phyloP scores from a whole-genome alignment of 768 basidiomycete species.

The Tylopilus cervinicoccineus region DNA sequence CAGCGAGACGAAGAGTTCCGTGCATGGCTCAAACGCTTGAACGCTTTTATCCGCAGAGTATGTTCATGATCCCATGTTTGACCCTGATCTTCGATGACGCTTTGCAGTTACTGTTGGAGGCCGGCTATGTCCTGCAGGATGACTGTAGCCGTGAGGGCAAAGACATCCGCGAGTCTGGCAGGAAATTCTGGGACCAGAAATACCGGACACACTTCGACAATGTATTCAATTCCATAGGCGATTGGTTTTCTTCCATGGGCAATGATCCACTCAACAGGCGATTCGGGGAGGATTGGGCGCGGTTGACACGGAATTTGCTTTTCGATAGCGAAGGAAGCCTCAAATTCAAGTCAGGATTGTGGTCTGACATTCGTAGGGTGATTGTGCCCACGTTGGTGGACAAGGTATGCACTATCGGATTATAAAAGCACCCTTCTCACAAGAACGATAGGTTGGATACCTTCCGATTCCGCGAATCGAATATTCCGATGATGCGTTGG shows the following conservation, averaged over 20 bases:
- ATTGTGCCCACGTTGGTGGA: constrained; percentile 78
- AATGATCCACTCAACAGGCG: constrained; percentile 80
- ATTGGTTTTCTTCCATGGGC: constrained; percentile 83
- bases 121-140: constrained; percentile 83
- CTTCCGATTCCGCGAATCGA: constrained; percentile 92
- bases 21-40: constrained; percentile 64
- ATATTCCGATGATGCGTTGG: constrained; percentile 83
- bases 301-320: constrained; percentile 79
- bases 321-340: constrained; percentile 74
- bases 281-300: constrained; percentile 80
- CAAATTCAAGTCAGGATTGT: constrained; percentile 83
- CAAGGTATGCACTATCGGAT: constrained; percentile 44
- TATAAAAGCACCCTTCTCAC: background rate
- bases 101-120: constrained; percentile 62
- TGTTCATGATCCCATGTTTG: constrained; percentile 3
- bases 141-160: constrained; percentile 62
- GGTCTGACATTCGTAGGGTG: constrained; percentile 83
- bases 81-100: background rate
- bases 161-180: constrained; percentile 65
- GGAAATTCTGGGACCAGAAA: constrained; percentile 71
- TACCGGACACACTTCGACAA: constrained; percentile 78
- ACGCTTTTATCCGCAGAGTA: constrained; percentile 64
- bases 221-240: constrained; percentile 62
- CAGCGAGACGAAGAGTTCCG: constrained; percentile 70
- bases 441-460: constrained; percentile 53